phyloP scores from a whole-genome alignment of 1,284 basidiomycete species.

The Rhodotorula sp. region DNA sequence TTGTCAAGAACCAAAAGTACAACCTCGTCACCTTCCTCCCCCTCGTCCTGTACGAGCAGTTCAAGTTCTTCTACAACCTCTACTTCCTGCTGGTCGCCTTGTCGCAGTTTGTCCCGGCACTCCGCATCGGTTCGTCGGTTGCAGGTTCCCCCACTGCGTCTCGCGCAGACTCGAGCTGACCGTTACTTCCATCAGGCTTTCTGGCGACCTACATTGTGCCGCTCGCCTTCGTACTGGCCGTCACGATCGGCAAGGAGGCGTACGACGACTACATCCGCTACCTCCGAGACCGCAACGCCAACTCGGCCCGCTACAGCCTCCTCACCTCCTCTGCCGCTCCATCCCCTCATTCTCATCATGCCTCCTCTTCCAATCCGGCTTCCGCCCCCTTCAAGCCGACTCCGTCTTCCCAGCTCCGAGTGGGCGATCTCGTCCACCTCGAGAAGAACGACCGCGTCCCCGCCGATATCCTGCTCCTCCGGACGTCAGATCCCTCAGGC shows the following conservation, averaged over 20 bases:
- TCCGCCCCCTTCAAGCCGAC: slow-evolving; percentile 53
- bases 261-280: slow-evolving; percentile 96
- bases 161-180: background rate
- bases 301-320: slow-evolving; percentile 85
- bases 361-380: slow-evolving; percentile 25
- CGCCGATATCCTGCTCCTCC: slow-evolving; percentile 85
- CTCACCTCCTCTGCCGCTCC: slow-evolving; percentile 52
- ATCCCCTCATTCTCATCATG: slow-evolving; percentile 28
- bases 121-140: slow-evolving; percentile 77
- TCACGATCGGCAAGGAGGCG: slow-evolving; percentile 98
- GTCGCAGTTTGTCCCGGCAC: slow-evolving; percentile 90
- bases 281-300: slow-evolving; percentile 86
- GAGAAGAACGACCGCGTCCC: slow-evolving; percentile 98
- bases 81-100: slow-evolving; percentile 97
- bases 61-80: slow-evolving; percentile 99
- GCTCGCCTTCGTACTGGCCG: slow-evolving; percentile 85
- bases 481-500: slow-evolving; percentile 80
- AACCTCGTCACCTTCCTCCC: slow-evolving; percentile 91
- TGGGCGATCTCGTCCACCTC: slow-evolving; percentile 85
- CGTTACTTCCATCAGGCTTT: slow-evolving; percentile 62
- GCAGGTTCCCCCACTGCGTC: background rate
- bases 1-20: slow-evolving; percentile 97
- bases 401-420: slow-evolving; percentile 82
- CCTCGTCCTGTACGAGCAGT: slow-evolving; percentile 96
- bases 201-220: slow-evolving; percentile 96